Percentiles rank a stretch among this genome's conserved stretches.
These are phyloP conservation scores for Russula vinacea DNA, from an alignment of 768 basidiomycete species.

Conservation along the genomic window DNA sequence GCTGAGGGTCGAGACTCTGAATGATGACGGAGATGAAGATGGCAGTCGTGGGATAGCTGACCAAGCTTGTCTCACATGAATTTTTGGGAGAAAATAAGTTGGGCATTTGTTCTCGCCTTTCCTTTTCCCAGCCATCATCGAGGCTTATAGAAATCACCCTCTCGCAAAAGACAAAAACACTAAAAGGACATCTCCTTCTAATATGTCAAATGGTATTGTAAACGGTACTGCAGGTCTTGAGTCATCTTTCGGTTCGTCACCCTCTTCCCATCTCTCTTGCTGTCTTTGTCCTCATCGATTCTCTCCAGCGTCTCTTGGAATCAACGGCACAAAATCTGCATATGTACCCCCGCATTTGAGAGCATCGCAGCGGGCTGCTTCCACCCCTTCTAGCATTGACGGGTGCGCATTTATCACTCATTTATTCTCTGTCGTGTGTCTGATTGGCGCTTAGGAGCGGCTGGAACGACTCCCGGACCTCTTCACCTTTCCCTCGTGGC, in stretches of 20 bases:
- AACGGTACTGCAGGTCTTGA: slow-evolving; percentile 71
- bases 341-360: slow-evolving; percentile 91
- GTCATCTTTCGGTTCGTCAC: slow-evolving; percentile 55
- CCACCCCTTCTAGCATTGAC: slow-evolving; percentile 45
- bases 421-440: slow-evolving; percentile 12
- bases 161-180: slow-evolving; percentile 25
- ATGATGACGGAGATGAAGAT: neutral
- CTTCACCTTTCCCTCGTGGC: slow-evolving; percentile 54
- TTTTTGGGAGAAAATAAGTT: slow-evolving; percentile 20
- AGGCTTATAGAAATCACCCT: slow-evolving; percentile 39
- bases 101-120: slow-evolving; percentile 14
- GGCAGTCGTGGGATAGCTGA: slow-evolving; percentile 20
- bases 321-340: slow-evolving; percentile 65
- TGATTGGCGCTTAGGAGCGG: slow-evolving; percentile 48
- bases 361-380: slow-evolving; percentile 80
- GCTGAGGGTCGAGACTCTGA: neutral
- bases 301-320: slow-evolving; percentile 64
- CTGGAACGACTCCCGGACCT: slow-evolving; percentile 71
- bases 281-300: neutral
- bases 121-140: slow-evolving; percentile 38
- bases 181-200: slow-evolving; percentile 37
- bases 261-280: slow-evolving; percentile 10
- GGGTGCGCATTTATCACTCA: slow-evolving; percentile 45
- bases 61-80: slow-evolving; percentile 25
- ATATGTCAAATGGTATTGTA: slow-evolving; percentile 93